Base-by-base conservation (phyloP, 306 rosid genomes). In the Datisca glomerata region DNA sequence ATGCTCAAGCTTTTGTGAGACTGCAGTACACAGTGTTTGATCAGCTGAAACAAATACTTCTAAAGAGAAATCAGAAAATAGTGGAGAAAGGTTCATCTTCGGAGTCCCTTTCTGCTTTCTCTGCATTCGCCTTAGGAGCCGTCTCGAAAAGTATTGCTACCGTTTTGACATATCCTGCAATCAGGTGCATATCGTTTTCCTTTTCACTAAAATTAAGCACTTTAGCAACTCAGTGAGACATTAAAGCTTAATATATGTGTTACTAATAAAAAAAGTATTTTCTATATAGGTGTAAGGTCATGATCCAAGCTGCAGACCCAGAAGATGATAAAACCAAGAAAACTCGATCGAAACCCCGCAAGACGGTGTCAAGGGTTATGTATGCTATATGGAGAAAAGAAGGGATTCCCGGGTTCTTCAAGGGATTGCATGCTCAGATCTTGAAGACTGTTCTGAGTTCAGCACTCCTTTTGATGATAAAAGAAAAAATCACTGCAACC, bases 261-360 rank as follows among this genome's bases (percentile, higher is more conserved):
- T n/a, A n/a, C n/a, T n/a, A n/a, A n/a, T n/a, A n/a, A n/a, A n/a
- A n/a, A n/a, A n/a, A n/a, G n/a, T n/a, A n/a, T n/a, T n/a, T n/a
- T n/a, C n/a, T n/a, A n/a, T n/a, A 16, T 61, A 91, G 98, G 92
- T 91, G 98, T 69, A 91, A 91, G 81, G 96, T 91, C 57, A 84
- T 84, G 71, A 84, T 91, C 73, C 98, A 91, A 80, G 91, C 98
- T 61, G 81, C 86, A 33, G 85, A 73, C 3, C 37, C 70, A 20
- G 52, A 67, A 15, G 80, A 73, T 18, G 76, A 73, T 21, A 60
- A 57, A 53, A 49, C 47, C 14, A 56, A 66, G 11, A 59, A 64
- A 52, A 27, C 59, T 37, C 52, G 3, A 42, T 51, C 12, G 35
- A 84, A 66, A 59, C 31, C 70, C 8, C 47, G 27, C 18, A 78